Evolutionary conservation across 2,329 filamentous ascomycete species (phyloP).

Genomic region (Fusarium dlaminii): DNA sequence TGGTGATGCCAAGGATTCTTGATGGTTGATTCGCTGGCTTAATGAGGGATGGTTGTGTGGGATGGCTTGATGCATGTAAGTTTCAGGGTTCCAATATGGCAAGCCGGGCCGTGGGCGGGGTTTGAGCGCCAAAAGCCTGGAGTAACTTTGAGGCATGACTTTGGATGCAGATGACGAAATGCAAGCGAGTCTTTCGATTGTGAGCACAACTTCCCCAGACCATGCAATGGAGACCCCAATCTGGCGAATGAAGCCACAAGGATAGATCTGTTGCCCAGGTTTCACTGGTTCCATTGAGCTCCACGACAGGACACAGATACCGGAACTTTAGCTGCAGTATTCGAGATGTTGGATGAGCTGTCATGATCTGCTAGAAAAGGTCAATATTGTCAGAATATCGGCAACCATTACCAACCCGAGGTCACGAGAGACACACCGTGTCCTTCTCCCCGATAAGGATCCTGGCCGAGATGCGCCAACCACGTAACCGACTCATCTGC

Average conservation of each 20-base stretch:
- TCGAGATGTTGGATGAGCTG: slow-evolving; percentile 38
- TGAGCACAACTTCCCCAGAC: slow-evolving; percentile 6
- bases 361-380: slow-evolving; percentile 26
- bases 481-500: slow-evolving; percentile 34
- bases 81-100: slow-evolving; percentile 20
- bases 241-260: slow-evolving; percentile 23
- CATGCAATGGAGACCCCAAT: slow-evolving; percentile 10
- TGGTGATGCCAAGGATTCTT: slow-evolving; percentile 27
- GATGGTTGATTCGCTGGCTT: slow-evolving; percentile 18
- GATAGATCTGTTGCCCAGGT: slow-evolving; percentile 6
- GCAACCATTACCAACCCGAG: slow-evolving; percentile 21
- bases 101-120: slow-evolving; percentile 40
- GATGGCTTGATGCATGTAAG: slow-evolving; percentile 29
- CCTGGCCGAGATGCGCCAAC: slow-evolving; percentile 17
- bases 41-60: slow-evolving; percentile 24
- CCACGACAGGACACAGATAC: slow-evolving; percentile 25
- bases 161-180: slow-evolving; percentile 25
- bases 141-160: slow-evolving; percentile 36
- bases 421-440: slow-evolving; percentile 24
- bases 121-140: slow-evolving; percentile 12
- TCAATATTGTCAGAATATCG: slow-evolving; percentile 16
- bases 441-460: slow-evolving; percentile 26
- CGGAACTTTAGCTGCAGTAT: slow-evolving; percentile 30
- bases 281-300: slow-evolving; percentile 19
- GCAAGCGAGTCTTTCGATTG: slow-evolving; percentile 18